Conservation (phyloP, 2,329 filamentous ascomycete genomes). For the Colletotrichum lini region DNA sequence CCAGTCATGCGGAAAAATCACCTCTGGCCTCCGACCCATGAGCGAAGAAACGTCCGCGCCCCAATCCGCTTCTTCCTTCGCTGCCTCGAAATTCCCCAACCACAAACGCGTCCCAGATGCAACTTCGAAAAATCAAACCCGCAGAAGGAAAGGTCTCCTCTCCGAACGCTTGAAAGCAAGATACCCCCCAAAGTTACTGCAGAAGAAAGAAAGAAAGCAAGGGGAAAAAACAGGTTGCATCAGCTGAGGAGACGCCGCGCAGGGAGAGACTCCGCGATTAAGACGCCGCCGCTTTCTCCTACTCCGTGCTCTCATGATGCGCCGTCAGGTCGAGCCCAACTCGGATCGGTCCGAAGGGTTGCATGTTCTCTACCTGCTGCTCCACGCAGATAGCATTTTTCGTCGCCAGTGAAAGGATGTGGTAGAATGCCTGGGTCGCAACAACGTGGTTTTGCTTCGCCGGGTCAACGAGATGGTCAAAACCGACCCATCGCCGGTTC, state of each 20-base stretch:
- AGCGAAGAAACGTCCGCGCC: background rate
- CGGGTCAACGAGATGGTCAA: slow-evolving; percentile 78
- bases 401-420: slow-evolving; percentile 79
- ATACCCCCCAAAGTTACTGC: background rate
- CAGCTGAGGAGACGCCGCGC: slow-evolving; percentile 5
- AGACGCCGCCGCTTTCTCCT: background rate
- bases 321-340: slow-evolving; percentile 52
- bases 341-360: slow-evolving; percentile 63
- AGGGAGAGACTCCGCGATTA: slow-evolving; percentile 6
- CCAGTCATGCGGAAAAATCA: background rate
- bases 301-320: background rate
- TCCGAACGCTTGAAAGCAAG: slow-evolving; percentile 18
- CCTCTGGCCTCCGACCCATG: background rate
- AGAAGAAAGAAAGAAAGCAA: too few relatives aligned
- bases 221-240: background rate
- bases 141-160: slow-evolving; percentile 13
- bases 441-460: slow-evolving; percentile 68
- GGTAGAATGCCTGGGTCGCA: slow-evolving; percentile 82
- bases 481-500: slow-evolving; percentile 68
- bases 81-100: background rate
- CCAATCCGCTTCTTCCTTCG: background rate
- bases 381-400: slow-evolving; percentile 74
- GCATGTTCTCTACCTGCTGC: slow-evolving; percentile 64
- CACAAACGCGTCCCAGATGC: background rate
- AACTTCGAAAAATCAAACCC: slow-evolving; percentile 4